These are phyloP conservation scores for Rhynchosporium agropyri DNA, from an alignment of 2,329 filamentous ascomycete species.

Conservation along the genomic window DNA sequence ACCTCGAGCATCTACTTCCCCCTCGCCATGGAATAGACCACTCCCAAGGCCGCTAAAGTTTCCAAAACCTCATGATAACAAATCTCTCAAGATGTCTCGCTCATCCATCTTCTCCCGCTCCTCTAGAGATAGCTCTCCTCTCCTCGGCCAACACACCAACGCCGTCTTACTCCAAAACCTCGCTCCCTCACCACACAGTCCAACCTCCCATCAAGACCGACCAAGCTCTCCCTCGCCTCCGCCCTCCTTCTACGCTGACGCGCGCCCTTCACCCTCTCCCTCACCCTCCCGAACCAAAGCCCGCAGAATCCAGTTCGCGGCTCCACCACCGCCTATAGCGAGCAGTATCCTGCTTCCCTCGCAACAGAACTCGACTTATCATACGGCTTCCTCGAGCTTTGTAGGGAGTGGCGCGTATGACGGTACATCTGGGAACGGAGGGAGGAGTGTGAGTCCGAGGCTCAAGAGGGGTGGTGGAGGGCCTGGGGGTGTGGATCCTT, in stretches of 20 bases:
- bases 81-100: constrained; percentile 29
- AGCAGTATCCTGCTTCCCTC: constrained; percentile 27
- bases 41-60: not conserved
- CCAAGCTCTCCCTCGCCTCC: constrained; percentile 34
- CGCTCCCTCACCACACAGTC: constrained; percentile 32
- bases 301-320: constrained; percentile 38
- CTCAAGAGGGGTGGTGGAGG: constrained; percentile 20
- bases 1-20: not conserved
- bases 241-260: constrained; percentile 36
- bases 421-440: constrained; percentile 2
- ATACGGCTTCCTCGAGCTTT: not conserved
- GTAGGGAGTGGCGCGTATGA: not conserved
- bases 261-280: constrained; percentile 24
- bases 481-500: constrained; percentile 34
- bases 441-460: constrained; percentile 20
- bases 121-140: constrained; percentile 29
- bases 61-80: not conserved
- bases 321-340: constrained; percentile 39
- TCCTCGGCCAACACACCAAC: constrained; percentile 32
- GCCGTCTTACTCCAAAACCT: constrained; percentile 35
- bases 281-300: constrained; percentile 27
- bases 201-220: constrained; percentile 16
- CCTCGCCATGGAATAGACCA: not conserved
- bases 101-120: constrained; percentile 35
- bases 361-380: not conserved